These are phyloP conservation scores for Pleurozium schreberi DNA, from an alignment of 225 moss, liverwort and hornwort genomes.

Conservation along the genomic window DNA sequence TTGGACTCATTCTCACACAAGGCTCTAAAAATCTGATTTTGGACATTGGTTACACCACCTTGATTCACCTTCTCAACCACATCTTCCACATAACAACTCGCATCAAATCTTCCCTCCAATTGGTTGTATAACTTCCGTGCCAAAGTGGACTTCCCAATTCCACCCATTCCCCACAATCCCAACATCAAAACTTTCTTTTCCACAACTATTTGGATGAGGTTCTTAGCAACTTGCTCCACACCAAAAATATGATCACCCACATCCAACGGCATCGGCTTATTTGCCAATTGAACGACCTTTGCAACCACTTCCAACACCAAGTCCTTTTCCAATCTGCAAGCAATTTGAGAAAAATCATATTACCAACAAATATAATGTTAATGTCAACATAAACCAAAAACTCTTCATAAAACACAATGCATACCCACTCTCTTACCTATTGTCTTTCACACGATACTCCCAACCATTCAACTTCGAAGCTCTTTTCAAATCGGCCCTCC, in stretches of 20 bases:
- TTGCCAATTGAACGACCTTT: background rate
- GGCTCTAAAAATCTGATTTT: no score
- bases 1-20: no score
- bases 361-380: background rate
- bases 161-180: background rate
- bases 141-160: no score
- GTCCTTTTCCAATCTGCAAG: background rate
- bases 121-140: no score
- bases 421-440: no score
- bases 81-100: no score
- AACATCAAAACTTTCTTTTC: background rate
- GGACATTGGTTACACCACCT: no score
- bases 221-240: background rate
- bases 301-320: background rate
- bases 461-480: no score
- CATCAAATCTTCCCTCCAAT: no score
- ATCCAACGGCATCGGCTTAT: background rate
- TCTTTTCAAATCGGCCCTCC: no score
- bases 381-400: background rate
- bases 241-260: background rate
- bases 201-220: background rate
- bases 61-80: no score
- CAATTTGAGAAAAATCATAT: background rate
- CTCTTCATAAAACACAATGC: background rate
- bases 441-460: no score